Conservation (phyloP, 2,329 filamentous ascomycete species). For the Ceratocystis lukuohia region DNA sequence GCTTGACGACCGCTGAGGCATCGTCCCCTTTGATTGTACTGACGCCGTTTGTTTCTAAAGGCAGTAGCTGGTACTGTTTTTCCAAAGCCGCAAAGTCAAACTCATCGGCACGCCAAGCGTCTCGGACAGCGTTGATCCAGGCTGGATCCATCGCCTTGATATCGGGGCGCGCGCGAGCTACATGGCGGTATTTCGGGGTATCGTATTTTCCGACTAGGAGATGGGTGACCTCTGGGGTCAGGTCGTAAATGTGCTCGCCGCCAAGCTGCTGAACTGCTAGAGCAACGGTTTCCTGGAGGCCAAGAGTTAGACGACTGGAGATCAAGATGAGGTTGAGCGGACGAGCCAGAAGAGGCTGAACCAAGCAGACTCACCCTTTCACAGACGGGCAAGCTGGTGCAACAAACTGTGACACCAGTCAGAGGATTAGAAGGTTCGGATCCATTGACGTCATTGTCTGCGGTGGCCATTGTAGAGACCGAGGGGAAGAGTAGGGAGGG, state of each 20-base stretch:
- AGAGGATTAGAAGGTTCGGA: conserved; percentile 40
- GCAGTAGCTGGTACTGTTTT: conserved; percentile 46
- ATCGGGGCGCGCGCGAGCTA: conserved; percentile 77
- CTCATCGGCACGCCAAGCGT: conserved; percentile 71
- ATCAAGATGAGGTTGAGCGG: conserved; percentile 15
- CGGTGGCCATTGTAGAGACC: neutral
- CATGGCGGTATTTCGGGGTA: conserved; percentile 90
- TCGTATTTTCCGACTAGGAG: conserved; percentile 79
- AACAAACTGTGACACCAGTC: conserved; percentile 65
- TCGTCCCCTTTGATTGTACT: conserved; percentile 26
- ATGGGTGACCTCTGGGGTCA: conserved; percentile 93
- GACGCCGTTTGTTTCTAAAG: conserved; percentile 43
- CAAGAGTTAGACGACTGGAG: conserved; percentile 15
- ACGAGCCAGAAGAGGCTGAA: neutral
- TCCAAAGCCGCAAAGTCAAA: conserved; percentile 63
- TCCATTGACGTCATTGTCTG: conserved; percentile 10
- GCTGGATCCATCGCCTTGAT: conserved; percentile 68
- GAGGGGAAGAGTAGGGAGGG: neutral
- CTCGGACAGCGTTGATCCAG: conserved; percentile 71
- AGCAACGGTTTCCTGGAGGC: conserved; percentile 40
- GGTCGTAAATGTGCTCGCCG: conserved; percentile 73
- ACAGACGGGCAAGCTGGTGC: conserved; percentile 71
- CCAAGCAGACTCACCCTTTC: conserved; percentile 43
- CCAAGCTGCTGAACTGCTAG: conserved; percentile 65
- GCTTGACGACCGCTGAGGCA: conserved; percentile 22